phyloP scores from a whole-genome alignment of 2,329 filamentous ascomycete genomes.

The Aspergillus niger region DNA sequence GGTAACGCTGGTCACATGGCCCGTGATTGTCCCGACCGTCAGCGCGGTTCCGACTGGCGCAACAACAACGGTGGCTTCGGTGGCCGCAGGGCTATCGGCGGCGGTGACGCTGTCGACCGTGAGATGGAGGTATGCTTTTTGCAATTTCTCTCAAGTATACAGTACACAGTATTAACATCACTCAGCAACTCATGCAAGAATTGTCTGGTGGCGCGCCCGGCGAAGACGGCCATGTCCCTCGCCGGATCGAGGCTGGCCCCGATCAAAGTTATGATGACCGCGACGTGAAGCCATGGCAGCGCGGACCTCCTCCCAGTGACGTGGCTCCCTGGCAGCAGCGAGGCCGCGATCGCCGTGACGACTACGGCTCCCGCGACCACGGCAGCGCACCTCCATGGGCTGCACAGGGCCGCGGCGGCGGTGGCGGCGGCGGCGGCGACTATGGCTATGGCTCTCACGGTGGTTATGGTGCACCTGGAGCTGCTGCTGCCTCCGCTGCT shows the following conservation, averaged over 20 bases:
- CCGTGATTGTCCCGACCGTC: conserved; percentile 92
- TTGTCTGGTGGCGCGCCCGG: conserved; percentile 71
- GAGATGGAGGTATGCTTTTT: conserved; percentile 79
- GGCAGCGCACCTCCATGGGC: conserved; percentile 40
- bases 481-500: conserved; percentile 55
- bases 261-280: conserved; percentile 53
- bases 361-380: conserved; percentile 46
- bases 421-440: conserved; percentile 46
- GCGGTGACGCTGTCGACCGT: conserved; percentile 82
- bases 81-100: conserved; percentile 62
- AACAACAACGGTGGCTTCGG: conserved; percentile 62
- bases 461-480: conserved; percentile 46
- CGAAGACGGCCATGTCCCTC: conserved; percentile 62
- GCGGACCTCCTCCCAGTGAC: conserved; percentile 73
- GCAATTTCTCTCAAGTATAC: background rate
- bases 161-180: conserved; percentile 1
- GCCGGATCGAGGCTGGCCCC: conserved; percentile 84
- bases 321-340: conserved; percentile 75
- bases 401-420: conserved; percentile 43
- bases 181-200: conserved; percentile 94
- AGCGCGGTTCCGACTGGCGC: conserved; percentile 88
- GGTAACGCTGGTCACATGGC: conserved; percentile 98
- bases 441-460: conserved; percentile 42
- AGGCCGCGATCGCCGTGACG: conserved; percentile 56
- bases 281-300: conserved; percentile 80